Evolutionary conservation across 2,329 filamentous ascomycete genomes (phyloP), one percentile per base, ranked within the genome.

Genomic region (Colletotrichum sp.): DNA sequence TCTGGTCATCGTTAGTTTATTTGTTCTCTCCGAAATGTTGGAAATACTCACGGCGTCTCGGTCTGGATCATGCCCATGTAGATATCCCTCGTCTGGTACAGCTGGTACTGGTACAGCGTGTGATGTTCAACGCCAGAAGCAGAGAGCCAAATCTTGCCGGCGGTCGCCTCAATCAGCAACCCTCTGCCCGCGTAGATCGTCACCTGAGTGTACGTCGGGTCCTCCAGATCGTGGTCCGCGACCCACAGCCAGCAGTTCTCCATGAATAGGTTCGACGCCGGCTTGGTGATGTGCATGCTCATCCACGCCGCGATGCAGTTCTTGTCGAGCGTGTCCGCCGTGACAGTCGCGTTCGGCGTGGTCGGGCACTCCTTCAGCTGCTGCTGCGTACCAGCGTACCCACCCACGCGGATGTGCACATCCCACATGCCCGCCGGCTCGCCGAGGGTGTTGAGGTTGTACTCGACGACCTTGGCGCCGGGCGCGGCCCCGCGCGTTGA

Each of bases 361-460:
- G 92, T 93, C 75, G 88, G 83, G 83, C 93, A 94, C 67, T 87
- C 89, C 80, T 90, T 87, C 69, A 91, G 90, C 82, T 94, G 92
- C 9, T 95, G 89, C 55, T 92, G 87, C 18, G 94, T 95, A 44
- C 94, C 94, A 2, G 92, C 90, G 68, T 91, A 92, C 5, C 94
- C 95, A 78, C 94, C 94, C 67, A 96, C 90, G 78, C 95, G 92
- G 81, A 94, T 91, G 84, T 96, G 94, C 13, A 94, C 91, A 81
- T 96, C 95, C 94, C 94, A 96, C 84, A 94, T 88, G 7, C 91
- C 92, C 9, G 86, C 86, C 16, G 88, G 87, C 69, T 79, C 88
- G 15, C 80, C 80, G 6, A 84, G 79, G 18, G 88, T 88, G 66
- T 88, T 89, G 18, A 96, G 86, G 81, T 96, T 96, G 88, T 93